Percentiles rank a stretch among this genome's conserved stretches.
Evolutionary conservation across 2,329 filamentous ascomycete species (phyloP).

Genomic region (Monosporascus sp.): DNA sequence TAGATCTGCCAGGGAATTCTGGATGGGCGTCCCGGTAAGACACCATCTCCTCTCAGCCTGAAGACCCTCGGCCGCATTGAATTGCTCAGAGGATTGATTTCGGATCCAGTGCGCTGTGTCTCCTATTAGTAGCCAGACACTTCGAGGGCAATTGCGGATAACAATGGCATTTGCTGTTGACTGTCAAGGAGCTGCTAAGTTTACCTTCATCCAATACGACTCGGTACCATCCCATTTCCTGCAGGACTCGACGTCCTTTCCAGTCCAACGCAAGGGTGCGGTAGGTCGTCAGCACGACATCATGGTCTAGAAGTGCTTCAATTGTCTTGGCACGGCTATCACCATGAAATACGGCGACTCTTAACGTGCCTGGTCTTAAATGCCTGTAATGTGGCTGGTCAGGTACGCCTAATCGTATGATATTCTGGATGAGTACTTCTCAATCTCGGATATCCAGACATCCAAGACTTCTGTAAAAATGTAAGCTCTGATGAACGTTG

Average conservation of each 20-base stretch:
- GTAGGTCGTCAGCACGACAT: constrained; percentile 4
- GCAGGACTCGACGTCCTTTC: not conserved
- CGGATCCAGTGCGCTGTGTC: constrained; percentile 6
- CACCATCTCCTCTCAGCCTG: constrained; percentile 1
- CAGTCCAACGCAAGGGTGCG: not conserved
- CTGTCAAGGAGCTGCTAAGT: too few relatives aligned
- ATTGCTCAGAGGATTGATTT: not conserved
- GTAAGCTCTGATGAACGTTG: not conserved
- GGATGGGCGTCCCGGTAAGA: constrained; percentile 5
- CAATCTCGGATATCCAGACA: not conserved
- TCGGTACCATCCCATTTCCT: not conserved
- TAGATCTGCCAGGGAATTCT: constrained; percentile 2
- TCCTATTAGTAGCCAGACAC: not conserved
- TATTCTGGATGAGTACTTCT: not conserved
- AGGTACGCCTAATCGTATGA: not conserved
- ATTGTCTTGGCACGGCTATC: not conserved
- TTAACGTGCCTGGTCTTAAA: too few relatives aligned
- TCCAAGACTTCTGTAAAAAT: not conserved
- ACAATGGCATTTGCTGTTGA: too few relatives aligned
- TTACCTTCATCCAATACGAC: constrained; percentile 2
- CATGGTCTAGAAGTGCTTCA: not conserved
- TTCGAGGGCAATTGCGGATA: too few relatives aligned
- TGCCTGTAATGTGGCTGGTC: too few relatives aligned
- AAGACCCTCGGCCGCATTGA: not conserved
- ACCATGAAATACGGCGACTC: not conserved